phyloP scores from a whole-genome alignment of 129 eudicot genomes.

The Artemisia annua region DNA sequence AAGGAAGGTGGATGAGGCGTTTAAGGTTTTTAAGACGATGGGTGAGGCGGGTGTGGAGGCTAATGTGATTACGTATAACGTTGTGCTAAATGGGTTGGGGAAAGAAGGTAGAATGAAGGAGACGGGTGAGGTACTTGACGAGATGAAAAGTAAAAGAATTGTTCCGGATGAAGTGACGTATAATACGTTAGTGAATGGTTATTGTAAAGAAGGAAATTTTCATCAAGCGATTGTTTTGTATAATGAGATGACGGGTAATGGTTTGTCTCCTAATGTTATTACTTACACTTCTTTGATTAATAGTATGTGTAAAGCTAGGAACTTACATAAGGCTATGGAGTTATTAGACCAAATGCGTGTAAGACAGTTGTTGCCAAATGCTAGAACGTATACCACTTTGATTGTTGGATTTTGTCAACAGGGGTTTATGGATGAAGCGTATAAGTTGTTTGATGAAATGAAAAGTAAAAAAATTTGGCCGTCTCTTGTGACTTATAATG shows the following conservation, averaged over 20 bases:
- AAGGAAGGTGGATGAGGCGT: conserved; percentile 59
- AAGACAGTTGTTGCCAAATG: conserved; percentile 78
- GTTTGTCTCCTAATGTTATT: conserved; percentile 83
- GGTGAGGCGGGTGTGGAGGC: conserved; percentile 53
- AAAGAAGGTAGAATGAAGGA: conserved; percentile 77
- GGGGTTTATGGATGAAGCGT: conserved; percentile 80
- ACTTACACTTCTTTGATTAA: conserved; percentile 88
- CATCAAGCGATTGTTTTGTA: conserved; percentile 89
- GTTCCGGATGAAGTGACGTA: conserved; percentile 84
- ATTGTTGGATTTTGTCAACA: conserved; percentile 87
- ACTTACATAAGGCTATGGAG: conserved; percentile 76
- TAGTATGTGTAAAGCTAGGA: conserved; percentile 77
- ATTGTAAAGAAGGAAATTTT: conserved; percentile 79
- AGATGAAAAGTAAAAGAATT: conserved; percentile 61
- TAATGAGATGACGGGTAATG: conserved; percentile 76
- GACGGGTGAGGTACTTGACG: conserved; percentile 56
- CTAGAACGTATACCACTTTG: conserved; percentile 85
- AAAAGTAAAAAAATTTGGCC: conserved; percentile 58
- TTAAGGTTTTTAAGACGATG: conserved; percentile 48
- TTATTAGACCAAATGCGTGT: conserved; percentile 73
- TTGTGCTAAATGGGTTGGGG: conserved; percentile 78
- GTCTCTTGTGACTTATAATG: conserved; percentile 81
- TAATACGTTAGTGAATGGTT: conserved; percentile 83
- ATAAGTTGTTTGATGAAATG: conserved; percentile 71
- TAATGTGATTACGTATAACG: conserved; percentile 76